Percentiles rank a stretch among this genome's conserved stretches.
Evolutionary conservation across 768 basidiomycete species (phyloP).

Genomic region (Clavulina sp.): DNA sequence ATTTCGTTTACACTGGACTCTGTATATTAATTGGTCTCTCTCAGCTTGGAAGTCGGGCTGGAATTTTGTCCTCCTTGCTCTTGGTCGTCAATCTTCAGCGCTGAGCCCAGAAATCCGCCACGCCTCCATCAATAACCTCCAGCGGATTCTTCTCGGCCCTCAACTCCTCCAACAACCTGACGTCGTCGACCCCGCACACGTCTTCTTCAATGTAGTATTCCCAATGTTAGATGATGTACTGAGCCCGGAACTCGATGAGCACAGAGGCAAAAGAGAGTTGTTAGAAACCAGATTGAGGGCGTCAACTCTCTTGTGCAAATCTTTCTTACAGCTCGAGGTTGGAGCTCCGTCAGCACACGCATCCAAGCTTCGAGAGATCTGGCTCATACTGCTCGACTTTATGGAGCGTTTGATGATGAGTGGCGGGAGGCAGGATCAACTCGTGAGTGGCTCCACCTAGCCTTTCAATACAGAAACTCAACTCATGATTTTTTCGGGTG

Average conservation of each 20-base stretch:
- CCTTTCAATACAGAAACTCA: neutral
- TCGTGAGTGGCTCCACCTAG: slow-evolving; percentile 35
- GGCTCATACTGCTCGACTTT: slow-evolving; percentile 79
- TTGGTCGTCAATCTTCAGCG: slow-evolving; percentile 70
- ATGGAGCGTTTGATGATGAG: slow-evolving; percentile 78
- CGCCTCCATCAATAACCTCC: slow-evolving; percentile 57
- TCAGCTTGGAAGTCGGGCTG: slow-evolving; percentile 62
- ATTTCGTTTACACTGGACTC: neutral
- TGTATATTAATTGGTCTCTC: neutral
- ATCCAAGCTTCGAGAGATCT: slow-evolving; percentile 51
- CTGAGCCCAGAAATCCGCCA: slow-evolving; percentile 74
- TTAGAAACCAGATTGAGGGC: slow-evolving; percentile 79
- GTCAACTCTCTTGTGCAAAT: slow-evolving; percentile 81
- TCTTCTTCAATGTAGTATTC: slow-evolving; percentile 81
- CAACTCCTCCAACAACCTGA: slow-evolving; percentile 34
- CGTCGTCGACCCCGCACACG: slow-evolving; percentile 40
- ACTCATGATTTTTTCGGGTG: neutral
- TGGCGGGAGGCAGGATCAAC: slow-evolving; percentile 57
- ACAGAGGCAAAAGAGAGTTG: slow-evolving; percentile 44
- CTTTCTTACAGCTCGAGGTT: slow-evolving; percentile 72
- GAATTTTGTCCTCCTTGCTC: slow-evolving; percentile 52
- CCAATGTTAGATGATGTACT: slow-evolving; percentile 83
- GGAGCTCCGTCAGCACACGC: neutral
- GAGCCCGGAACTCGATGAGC: slow-evolving; percentile 55
- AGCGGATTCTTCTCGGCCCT: slow-evolving; percentile 69